A percentile compares a stretch with the other conserved stretches of the same genome.
Conservation (phyloP, 345 rosid species). For the Boechera stricta region DNA sequence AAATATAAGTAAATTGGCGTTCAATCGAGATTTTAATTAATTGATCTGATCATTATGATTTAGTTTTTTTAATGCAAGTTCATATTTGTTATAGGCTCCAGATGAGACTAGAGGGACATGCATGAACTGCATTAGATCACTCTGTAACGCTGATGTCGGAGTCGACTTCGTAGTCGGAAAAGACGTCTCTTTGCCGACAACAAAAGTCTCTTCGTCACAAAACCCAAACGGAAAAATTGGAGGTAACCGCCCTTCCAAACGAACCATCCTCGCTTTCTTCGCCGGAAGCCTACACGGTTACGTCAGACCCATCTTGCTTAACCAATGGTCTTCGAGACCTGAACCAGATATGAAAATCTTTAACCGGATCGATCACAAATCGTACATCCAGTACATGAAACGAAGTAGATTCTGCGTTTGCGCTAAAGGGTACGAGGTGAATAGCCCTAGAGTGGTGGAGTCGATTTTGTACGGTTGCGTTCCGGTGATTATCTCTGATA, state of each 20-base stretch:
- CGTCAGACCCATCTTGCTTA: slow-evolving; percentile 63
- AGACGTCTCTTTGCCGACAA: slow-evolving; percentile 72
- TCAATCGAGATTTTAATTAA: background rate
- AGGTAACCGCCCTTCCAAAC: slow-evolving; percentile 70
- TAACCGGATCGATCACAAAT: slow-evolving; percentile 41
- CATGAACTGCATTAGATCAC: slow-evolving; percentile 67
- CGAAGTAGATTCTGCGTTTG: slow-evolving; percentile 81
- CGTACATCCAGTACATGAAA: slow-evolving; percentile 71
- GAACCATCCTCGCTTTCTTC: slow-evolving; percentile 73
- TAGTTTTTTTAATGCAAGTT: background rate
- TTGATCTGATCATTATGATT: background rate
- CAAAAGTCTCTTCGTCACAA: slow-evolving; percentile 59
- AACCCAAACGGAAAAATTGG: slow-evolving; percentile 64
- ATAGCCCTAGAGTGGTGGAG: slow-evolving; percentile 84
- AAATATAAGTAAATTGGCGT: background rate
- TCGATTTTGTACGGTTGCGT: slow-evolving; percentile 74
- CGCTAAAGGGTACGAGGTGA: slow-evolving; percentile 86
- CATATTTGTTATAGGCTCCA: slow-evolving; percentile 62
- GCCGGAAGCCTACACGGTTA: slow-evolving; percentile 83
- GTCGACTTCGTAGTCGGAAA: slow-evolving; percentile 71
- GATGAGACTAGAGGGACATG: slow-evolving; percentile 60
- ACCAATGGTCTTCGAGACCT: slow-evolving; percentile 63
- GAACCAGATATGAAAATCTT: slow-evolving; percentile 79
- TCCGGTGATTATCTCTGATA: slow-evolving; percentile 85
- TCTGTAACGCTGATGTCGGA: slow-evolving; percentile 78